Evolutionary conservation across 2,329 filamentous ascomycete species (phyloP).

Genomic region (Dryadomyces quercivorus): DNA sequence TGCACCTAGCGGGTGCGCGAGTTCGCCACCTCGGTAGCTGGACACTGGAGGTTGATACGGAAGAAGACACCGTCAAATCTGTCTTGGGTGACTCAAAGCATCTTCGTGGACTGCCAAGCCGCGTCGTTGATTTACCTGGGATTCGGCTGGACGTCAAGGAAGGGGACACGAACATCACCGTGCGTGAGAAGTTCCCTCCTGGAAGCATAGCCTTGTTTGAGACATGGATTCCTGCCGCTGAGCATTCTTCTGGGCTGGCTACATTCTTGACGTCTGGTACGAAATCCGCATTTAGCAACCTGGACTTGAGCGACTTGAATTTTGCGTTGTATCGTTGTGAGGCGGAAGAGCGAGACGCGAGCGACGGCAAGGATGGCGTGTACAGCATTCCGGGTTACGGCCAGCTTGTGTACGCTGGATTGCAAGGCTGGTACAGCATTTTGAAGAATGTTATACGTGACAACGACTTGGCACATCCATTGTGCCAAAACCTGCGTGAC

Average conservation of each 20-base stretch:
- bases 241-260: slow-evolving; percentile 74
- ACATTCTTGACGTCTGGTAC: slow-evolving; percentile 76
- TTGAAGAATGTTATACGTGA: slow-evolving; percentile 72
- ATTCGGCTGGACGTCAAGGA: slow-evolving; percentile 60
- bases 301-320: slow-evolving; percentile 76
- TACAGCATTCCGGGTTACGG: slow-evolving; percentile 80
- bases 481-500: slow-evolving; percentile 85
- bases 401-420: slow-evolving; percentile 79
- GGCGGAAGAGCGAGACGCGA: slow-evolving; percentile 71
- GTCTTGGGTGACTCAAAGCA: slow-evolving; percentile 56
- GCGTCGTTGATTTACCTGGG: slow-evolving; percentile 61
- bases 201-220: slow-evolving; percentile 93
- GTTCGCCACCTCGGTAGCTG: slow-evolving; percentile 81
- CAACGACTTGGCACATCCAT: slow-evolving; percentile 84
- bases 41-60: slow-evolving; percentile 81
- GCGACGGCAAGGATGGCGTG: slow-evolving; percentile 68
- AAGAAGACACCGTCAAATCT: slow-evolving; percentile 52
- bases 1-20: slow-evolving; percentile 71
- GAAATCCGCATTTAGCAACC: slow-evolving; percentile 61
- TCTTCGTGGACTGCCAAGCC: slow-evolving; percentile 74
- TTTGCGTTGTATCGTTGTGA: slow-evolving; percentile 86
- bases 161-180: slow-evolving; percentile 65
- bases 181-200: slow-evolving; percentile 76
- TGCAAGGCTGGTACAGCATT: slow-evolving; percentile 98
- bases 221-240: slow-evolving; percentile 83